Base-by-base conservation (phyloP, 495 filamentous ascomycete genomes). In the Neurospora tetrasperma region DNA sequence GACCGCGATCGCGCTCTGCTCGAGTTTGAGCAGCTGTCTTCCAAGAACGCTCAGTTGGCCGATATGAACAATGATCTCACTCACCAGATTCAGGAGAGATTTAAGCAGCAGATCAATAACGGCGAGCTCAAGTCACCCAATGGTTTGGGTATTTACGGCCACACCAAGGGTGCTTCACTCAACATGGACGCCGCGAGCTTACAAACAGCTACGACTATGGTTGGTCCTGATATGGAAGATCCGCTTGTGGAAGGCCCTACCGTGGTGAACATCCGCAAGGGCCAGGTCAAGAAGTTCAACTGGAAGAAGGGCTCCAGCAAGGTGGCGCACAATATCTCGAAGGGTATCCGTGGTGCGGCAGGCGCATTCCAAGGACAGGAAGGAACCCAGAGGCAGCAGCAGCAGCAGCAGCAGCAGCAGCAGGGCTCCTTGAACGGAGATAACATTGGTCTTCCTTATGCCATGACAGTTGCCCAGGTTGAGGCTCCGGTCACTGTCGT, bases 271-370 rank as follows among this genome's bases (percentile, higher is more conserved):
- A 94, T 98, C 76, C 90, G 93, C 71, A 97, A 97, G 84, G 92
- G 91, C 69, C 92, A 97, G 79, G 89, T 90, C 41, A 97, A 94
- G 83, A 97, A 97, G 79, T 97, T 97, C 84, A 96, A 96, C 82
- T 98, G 96, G 95, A 97, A 97, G 87, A 97, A 96, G 81, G 94
- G 94, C 39, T 92, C 93, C 35, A 93, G 96, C 81, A 92, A 91
- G 48, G 90, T 98, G 71, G 94, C 94, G 43, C 97, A 98, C 83
- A 94, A 94, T 74, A 93, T 97, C 70, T 89, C 91, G 54, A 98
- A 98, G 83, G 94, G 94, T 46, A 88, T 97, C 77, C 97, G 96
- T 78, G 91, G 91, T 43, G 92, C 93, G 88, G 83, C 90, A 82
- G 81, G 89, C 80, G 73, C 85, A 54, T 86, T 86, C 80, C 84